These are phyloP conservation scores for Chiua virens DNA, from an alignment of 768 basidiomycete species.

Conservation along the genomic window DNA sequence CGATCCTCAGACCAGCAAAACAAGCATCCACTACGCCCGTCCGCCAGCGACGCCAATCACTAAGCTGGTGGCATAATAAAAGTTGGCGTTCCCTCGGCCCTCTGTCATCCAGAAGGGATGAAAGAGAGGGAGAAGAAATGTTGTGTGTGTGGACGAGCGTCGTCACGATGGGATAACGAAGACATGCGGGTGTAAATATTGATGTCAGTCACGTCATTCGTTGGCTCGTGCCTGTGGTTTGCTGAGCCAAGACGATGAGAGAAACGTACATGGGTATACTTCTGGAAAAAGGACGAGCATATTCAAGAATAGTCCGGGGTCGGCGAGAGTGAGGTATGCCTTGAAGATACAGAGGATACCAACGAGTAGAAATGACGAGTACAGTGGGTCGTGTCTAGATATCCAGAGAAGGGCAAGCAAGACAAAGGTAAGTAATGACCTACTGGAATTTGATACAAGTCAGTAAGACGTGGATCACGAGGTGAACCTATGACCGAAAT, in stretches of 20 bases:
- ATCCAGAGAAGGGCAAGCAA: constrained; percentile 32
- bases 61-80: constrained; percentile 94
- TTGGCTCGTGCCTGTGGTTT: no score
- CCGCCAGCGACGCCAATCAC: constrained; percentile 88
- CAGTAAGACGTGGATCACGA: constrained; percentile 78
- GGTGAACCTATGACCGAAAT: constrained; percentile 68
- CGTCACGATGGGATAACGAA: constrained; percentile 84
- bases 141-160: constrained; percentile 80
- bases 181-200: constrained; percentile 47
- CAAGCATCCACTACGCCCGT: constrained; percentile 79
- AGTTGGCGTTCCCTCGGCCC: constrained; percentile 96
- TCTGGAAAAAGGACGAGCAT: constrained; percentile 85
- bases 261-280: constrained; percentile 68
- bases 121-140: constrained; percentile 88
- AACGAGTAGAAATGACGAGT: constrained; percentile 70
- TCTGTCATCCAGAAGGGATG: constrained; percentile 89
- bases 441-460: constrained; percentile 88
- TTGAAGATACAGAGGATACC: constrained; percentile 89
- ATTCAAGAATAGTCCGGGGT: constrained; percentile 84
- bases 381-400: constrained; percentile 78
- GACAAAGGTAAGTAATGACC: constrained; percentile 17
- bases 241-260: constrained; percentile 5
- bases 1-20: constrained; percentile 79
- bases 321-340: constrained; percentile 87
- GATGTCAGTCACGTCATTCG: neutral